Evolutionary conservation across 2,329 filamentous ascomycete genomes (phyloP).

Genomic region (Diaporthe eres): DNA sequence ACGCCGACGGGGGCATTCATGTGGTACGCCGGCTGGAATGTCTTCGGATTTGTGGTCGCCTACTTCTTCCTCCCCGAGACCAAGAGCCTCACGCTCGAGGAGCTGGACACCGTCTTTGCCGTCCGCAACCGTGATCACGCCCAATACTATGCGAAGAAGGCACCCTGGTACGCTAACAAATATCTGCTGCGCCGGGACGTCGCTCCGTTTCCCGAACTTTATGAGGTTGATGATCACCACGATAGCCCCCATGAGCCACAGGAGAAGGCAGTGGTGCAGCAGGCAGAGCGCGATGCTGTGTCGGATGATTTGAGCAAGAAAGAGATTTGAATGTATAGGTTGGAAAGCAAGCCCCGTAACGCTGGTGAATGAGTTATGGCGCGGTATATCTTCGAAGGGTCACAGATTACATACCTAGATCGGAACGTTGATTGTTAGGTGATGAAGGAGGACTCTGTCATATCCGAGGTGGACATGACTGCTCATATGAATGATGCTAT

Average conservation of each 20-base stretch:
- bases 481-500: background rate
- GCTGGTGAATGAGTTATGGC: background rate
- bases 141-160: constrained; percentile 13
- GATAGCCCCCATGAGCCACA: background rate
- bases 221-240: constrained; percentile 21
- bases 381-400: too few relatives aligned
- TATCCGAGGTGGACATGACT: background rate
- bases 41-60: constrained; percentile 67
- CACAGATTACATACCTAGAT: background rate
- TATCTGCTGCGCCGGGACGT: constrained; percentile 20
- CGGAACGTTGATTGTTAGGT: background rate
- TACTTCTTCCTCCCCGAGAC: constrained; percentile 72
- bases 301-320: background rate
- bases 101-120: constrained; percentile 60
- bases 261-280: constrained; percentile 3
- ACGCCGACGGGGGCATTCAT: constrained; percentile 63
- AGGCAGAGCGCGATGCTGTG: background rate
- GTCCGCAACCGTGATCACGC: constrained; percentile 8
- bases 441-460: background rate
- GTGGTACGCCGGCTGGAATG: constrained; percentile 68
- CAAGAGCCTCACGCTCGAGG: constrained; percentile 69
- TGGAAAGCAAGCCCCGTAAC: background rate
- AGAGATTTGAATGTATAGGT: background rate
- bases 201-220: background rate
- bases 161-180: constrained; percentile 8